Conservation (phyloP, 768 basidiomycete genomes). For the Saitozyma podzolica region DNA sequence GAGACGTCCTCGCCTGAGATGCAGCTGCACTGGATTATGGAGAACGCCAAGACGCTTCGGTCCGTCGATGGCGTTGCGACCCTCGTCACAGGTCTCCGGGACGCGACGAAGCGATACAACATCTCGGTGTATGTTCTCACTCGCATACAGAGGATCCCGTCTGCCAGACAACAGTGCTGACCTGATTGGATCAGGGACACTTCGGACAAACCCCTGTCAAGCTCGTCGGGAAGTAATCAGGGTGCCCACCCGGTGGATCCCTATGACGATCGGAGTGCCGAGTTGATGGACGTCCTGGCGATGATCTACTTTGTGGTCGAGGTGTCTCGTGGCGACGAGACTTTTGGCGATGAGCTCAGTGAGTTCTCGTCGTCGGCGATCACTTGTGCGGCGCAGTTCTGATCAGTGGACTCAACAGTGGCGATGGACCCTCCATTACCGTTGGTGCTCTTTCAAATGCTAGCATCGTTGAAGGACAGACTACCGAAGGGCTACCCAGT, state of each 20-base stretch:
- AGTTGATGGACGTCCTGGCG: slow-evolving; percentile 59
- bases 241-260: slow-evolving; percentile 25
- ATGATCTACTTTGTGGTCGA: slow-evolving; percentile 95
- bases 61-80: slow-evolving; percentile 76
- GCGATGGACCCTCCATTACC: slow-evolving; percentile 91
- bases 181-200: slow-evolving; percentile 2
- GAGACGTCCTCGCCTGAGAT: slow-evolving; percentile 90
- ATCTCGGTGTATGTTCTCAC: slow-evolving; percentile 48
- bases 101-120: slow-evolving; percentile 80
- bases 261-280: slow-evolving; percentile 35
- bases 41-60: slow-evolving; percentile 85
- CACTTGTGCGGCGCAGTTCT: not conserved
- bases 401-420: slow-evolving; percentile 61
- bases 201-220: not conserved
- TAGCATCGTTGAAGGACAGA: slow-evolving; percentile 88
- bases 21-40: slow-evolving; percentile 92
- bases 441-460: slow-evolving; percentile 83
- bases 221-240: not conserved
- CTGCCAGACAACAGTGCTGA: not conserved
- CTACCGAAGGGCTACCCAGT: slow-evolving; percentile 94
- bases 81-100: slow-evolving; percentile 84
- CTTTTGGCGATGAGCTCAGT: slow-evolving; percentile 97
- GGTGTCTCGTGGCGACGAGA: slow-evolving; percentile 86
- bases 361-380: slow-evolving; percentile 51
- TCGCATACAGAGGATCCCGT: not conserved